Base-by-base conservation (phyloP, 495 filamentous ascomycete genomes). In the Podospora fimiseda region DNA sequence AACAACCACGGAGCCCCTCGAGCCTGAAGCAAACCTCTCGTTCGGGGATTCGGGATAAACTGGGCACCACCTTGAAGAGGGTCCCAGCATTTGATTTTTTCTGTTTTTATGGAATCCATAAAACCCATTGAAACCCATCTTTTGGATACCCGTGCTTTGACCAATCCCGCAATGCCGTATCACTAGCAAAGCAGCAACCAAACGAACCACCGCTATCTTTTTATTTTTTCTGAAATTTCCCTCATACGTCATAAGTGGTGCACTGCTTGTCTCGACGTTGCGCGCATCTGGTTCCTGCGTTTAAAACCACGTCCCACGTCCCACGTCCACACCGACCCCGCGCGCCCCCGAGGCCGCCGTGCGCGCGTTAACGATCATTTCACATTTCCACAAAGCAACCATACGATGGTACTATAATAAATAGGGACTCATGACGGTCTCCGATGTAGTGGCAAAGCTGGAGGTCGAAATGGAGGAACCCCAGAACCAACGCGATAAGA, bases 401-500 rank as follows among this genome's bases (percentile, higher is more conserved):
- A n/a, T 24, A 47, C 44, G 14, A 47, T 22, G 21, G 33, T 24
- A n/a, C 16, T 47, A 24, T 27, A 71, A 70, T 59, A 57, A 56
- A 39, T 59, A 42, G 55, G 54, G 49, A 40, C 42, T 56, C 63
- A 75, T 76, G 73, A 71, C 63, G 51, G 53, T 64, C 56, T 60
- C 70, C 52, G 67, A 75, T 60, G 66, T 70, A 57, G 70, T 69
- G 46, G 65, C 67, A 48, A 65, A 72, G 58, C 55, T 72, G 42
- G 59, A 66, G 60, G 61, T 63, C 57, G 66, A 74, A 56, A 67
- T 77, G 71, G 73, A 71, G 56, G 85, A 89, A 70, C 82, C 80
- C 51, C 80, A 85, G 63, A 81, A 82, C 63, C 75, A 86, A 67
- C 81, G 84, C 60, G 87, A 94, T 64, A 76, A 79, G 63, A 78